Conservation (phyloP, 2,329 filamentous ascomycete genomes). For the Phaeosphaeriaceae sp. region DNA sequence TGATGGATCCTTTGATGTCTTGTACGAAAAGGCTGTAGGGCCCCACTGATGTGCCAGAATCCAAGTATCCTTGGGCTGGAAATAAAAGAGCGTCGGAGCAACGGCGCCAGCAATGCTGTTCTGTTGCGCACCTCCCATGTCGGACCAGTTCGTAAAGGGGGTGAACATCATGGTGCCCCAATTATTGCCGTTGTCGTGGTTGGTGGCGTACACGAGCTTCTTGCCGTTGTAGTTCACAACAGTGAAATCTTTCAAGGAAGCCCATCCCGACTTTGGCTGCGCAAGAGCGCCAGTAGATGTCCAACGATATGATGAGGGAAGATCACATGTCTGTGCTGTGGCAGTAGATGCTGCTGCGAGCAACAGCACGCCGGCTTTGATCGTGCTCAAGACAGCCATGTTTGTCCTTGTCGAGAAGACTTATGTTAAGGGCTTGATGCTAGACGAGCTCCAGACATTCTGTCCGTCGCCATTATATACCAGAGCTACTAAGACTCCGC, state of each 20-base stretch:
- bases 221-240: conserved; percentile 63
- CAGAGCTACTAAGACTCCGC: neutral
- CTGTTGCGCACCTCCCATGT: conserved; percentile 62
- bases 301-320: conserved; percentile 66
- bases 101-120: conserved; percentile 59
- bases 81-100: conserved; percentile 71
- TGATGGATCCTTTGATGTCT: conserved; percentile 65
- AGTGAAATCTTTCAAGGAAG: conserved; percentile 71
- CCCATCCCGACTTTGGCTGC: conserved; percentile 62
- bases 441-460: neutral
- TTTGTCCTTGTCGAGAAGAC: neutral
- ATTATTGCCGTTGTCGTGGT: conserved; percentile 48
- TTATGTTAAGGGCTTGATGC: neutral
- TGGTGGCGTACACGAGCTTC: conserved; percentile 68
- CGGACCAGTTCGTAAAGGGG: conserved; percentile 61
- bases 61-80: conserved; percentile 68
- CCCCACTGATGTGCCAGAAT: conserved; percentile 74
- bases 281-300: conserved; percentile 61
- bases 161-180: conserved; percentile 69
- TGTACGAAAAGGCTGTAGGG: conserved; percentile 66
- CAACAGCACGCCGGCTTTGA: neutral
- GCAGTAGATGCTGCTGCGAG: conserved; percentile 4
- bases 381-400: neutral
- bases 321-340: conserved; percentile 51
- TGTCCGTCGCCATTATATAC: neutral